Evolutionary conservation across 768 basidiomycete species (phyloP).

Genomic region (Clavulina sp.): DNA sequence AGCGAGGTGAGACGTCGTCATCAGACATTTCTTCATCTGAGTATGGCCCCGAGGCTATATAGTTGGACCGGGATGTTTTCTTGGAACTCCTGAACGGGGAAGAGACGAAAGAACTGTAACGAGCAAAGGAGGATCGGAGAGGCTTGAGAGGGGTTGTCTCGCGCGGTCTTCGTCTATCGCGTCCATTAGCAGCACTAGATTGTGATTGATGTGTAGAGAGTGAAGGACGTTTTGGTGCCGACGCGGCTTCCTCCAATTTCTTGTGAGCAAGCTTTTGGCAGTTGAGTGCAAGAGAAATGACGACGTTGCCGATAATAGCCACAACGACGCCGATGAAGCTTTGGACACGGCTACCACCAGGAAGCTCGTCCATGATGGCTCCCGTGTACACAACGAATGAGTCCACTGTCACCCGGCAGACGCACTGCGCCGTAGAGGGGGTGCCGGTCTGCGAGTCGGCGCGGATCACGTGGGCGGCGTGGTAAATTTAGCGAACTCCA

Average conservation of each 20-base stretch:
- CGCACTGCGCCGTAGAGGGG: background rate
- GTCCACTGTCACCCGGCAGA: background rate
- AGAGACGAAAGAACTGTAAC: background rate
- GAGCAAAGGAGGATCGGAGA: background rate
- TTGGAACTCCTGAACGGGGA: background rate
- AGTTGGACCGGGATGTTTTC: background rate
- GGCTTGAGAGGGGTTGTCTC: background rate
- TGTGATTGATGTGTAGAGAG: too few relatives aligned
- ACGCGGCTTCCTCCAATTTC: conserved; percentile 32
- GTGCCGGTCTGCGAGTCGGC: too few relatives aligned
- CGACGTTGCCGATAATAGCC: conserved; percentile 67
- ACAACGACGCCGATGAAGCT: conserved; percentile 72
- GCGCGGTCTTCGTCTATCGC: background rate
- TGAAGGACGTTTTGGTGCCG: too few relatives aligned
- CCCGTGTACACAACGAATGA: background rate
- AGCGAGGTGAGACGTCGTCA: too few relatives aligned
- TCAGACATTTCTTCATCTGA: background rate
- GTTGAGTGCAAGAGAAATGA: conserved; percentile 84
- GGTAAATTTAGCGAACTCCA: too few relatives aligned
- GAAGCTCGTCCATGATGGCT: conserved; percentile 16
- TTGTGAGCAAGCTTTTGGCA: conserved; percentile 83
- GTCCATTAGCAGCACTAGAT: too few relatives aligned
- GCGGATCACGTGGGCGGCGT: too few relatives aligned
- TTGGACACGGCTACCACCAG: too few relatives aligned
- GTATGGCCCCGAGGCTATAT: background rate